Percentiles rank a stretch among this genome's conserved stretches.
These are phyloP conservation scores for Boletellus emodensis DNA, from an alignment of 768 basidiomycete genomes.

Conservation along the genomic window DNA sequence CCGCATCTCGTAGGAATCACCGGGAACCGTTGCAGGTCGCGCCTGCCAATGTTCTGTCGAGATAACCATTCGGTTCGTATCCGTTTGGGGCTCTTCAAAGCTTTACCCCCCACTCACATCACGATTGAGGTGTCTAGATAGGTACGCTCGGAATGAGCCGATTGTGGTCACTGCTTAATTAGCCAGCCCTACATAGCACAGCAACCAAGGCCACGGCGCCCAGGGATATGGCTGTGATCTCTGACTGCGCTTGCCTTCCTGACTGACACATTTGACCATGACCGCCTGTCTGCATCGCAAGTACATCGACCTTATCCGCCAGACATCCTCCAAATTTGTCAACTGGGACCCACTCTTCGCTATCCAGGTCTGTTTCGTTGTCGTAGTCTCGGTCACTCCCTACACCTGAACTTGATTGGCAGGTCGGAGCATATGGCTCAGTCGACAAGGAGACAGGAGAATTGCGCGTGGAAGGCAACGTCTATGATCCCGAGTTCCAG, in stretches of 20 bases:
- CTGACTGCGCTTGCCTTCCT: not conserved
- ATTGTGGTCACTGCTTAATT: too few relatives aligned
- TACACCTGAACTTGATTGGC: not conserved
- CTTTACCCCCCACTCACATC: too few relatives aligned
- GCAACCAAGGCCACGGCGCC: too few relatives aligned
- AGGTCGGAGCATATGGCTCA: constrained; percentile 37
- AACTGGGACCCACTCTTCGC: constrained; percentile 34
- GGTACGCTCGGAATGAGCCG: too few relatives aligned
- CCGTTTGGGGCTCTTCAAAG: too few relatives aligned
- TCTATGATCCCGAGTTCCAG: constrained; percentile 28
- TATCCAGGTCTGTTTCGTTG: constrained; percentile 19
- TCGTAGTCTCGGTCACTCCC: not conserved
- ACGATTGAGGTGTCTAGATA: too few relatives aligned
- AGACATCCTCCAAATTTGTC: constrained; percentile 33
- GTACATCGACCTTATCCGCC: constrained; percentile 34
- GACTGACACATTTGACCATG: constrained; percentile 3
- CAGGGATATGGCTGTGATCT: too few relatives aligned
- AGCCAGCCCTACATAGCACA: too few relatives aligned
- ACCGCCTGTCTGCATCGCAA: constrained; percentile 23
- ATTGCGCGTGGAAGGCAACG: constrained; percentile 32
- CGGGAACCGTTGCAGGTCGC: too few relatives aligned
- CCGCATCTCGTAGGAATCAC: too few relatives aligned
- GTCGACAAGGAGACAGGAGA: constrained; percentile 30
- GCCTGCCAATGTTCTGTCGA: too few relatives aligned
- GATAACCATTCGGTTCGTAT: too few relatives aligned